Evolutionary conservation across 2,329 filamentous ascomycete species (phyloP), one percentile per base, ranked within the genome.

Genomic region (Claviceps purpurea): DNA sequence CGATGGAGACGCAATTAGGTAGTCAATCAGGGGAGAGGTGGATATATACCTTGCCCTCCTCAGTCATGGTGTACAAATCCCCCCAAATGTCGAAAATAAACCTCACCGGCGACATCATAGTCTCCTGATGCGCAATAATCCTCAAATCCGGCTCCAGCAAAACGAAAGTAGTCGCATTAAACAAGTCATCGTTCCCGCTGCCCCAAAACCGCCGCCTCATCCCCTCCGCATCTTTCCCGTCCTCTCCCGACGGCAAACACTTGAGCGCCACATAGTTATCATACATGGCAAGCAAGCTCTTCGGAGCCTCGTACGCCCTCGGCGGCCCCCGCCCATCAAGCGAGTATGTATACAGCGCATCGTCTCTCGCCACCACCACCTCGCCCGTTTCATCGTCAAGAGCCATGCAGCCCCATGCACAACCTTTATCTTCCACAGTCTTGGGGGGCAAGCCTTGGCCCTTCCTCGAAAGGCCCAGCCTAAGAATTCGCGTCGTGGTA

Each of bases 281-380:
- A 67, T 86, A 93, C 14, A 87, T 79, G 45, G 80, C 76, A 39
- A 96, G 80, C 52, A 88, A 75, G 59, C 84, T 90, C 70, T 98
- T 98, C 6, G 86, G 82, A 5, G 88, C 86, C 64, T 98, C 91
- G 63, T 94, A 97, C 0, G 89, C 89, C 67, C 87, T 90, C 42
- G 89, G 91, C 1, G 89, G 85, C 0, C 89, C 89, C 54, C 90
- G 81, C 0, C 91, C 91, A 54, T 93, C 86, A 0, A 85, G 71
- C 0, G 85, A 87, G 68, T 97, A 98, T 54, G 88, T 90, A 69
- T 97, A 97, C 51, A 98, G 85, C 7, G 91, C 93, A 76, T 98
- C 94, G 59, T 96, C 89, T 55, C 93, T 77, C 1, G 85, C 93
- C n/a, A 98, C 85, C 3, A 98, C 79, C 20, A 98, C 83, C 57